phyloP scores from a whole-genome alignment of 345 rosid genomes.

The Xanthoceras sorbifolium region DNA sequence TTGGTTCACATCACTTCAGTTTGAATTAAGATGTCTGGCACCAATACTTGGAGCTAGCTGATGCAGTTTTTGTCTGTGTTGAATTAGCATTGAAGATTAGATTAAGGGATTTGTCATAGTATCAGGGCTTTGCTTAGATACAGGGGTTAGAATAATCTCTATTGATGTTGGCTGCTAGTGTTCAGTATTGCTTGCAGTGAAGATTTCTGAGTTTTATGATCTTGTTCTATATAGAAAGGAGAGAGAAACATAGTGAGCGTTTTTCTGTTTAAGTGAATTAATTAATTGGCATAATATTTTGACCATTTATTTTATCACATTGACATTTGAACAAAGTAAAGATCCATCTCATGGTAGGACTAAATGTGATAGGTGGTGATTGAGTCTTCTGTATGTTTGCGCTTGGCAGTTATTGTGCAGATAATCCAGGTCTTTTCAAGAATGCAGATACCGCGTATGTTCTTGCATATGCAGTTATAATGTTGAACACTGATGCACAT shows the following conservation, averaged over 20 bases:
- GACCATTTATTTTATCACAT: background rate
- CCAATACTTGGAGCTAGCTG: background rate
- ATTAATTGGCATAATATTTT: background rate
- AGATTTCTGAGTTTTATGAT: background rate
- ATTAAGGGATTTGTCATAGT: background rate
- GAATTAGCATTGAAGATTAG: background rate
- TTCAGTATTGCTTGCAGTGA: background rate
- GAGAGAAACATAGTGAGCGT: background rate
- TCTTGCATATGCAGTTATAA: conserved; percentile 98
- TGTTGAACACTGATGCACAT: conserved; percentile 98
- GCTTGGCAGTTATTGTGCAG: conserved; percentile 86
- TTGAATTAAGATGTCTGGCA: background rate
- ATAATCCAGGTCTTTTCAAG: conserved; percentile 90
- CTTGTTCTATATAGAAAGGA: background rate
- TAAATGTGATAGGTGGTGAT: conserved; percentile 19
- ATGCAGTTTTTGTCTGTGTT: background rate
- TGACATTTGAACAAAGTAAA: background rate
- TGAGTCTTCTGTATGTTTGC: conserved; percentile 24
- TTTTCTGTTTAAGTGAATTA: background rate
- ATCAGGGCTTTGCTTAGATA: background rate
- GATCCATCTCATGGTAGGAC: background rate
- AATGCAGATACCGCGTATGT: conserved; percentile 99
- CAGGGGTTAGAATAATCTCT: background rate
- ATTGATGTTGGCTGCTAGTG: background rate
- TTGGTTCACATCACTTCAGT: background rate